These are phyloP conservation scores for Mortierella sp. DNA, from an alignment of 371 early-diverging fungal genomes.

Conservation along the genomic window DNA sequence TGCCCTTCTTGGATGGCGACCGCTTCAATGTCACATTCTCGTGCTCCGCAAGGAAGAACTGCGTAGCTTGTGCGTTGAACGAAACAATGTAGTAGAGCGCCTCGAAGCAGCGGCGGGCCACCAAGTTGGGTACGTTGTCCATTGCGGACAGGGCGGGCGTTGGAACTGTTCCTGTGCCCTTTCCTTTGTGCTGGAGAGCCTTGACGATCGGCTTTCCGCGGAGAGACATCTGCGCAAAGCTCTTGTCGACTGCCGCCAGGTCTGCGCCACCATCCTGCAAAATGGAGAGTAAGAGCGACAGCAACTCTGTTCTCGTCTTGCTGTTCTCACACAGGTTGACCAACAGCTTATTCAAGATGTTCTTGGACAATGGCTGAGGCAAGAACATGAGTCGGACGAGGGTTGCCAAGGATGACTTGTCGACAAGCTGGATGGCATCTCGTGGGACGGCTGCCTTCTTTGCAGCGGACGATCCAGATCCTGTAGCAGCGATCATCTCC, in stretches of 20 bases:
- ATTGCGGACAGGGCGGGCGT: constrained; percentile 49
- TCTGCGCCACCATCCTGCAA: constrained; percentile 88
- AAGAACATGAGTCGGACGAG: constrained; percentile 88
- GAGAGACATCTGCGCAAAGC: constrained; percentile 82
- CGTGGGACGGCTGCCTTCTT: constrained; percentile 67
- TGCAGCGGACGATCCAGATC: constrained; percentile 35
- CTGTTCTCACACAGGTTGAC: constrained; percentile 92
- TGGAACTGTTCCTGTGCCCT: constrained; percentile 33
- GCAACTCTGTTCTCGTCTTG: constrained; percentile 85
- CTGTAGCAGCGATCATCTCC: constrained; percentile 35
- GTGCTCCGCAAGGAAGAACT: constrained; percentile 82
- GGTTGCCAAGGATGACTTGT: constrained; percentile 82
- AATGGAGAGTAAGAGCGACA: constrained; percentile 89
- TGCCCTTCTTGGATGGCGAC: constrained; percentile 68
- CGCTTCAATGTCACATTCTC: constrained; percentile 71
- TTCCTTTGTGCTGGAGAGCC: constrained; percentile 42
- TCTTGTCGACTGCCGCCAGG: constrained; percentile 81
- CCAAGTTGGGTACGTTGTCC: constrained; percentile 82
- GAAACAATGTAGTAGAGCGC: constrained; percentile 80
- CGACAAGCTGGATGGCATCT: constrained; percentile 86
- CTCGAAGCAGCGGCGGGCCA: constrained; percentile 90
- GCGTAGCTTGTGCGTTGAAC: constrained; percentile 74
- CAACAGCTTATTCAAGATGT: constrained; percentile 78
- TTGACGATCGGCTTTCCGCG: constrained; percentile 60
- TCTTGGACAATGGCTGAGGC: constrained; percentile 80